A percentile compares a stretch with the other conserved stretches of the same genome.
Evolutionary conservation across 1,139 yeast genomes (phyloP).

Genomic region (Pichia sp.): DNA sequence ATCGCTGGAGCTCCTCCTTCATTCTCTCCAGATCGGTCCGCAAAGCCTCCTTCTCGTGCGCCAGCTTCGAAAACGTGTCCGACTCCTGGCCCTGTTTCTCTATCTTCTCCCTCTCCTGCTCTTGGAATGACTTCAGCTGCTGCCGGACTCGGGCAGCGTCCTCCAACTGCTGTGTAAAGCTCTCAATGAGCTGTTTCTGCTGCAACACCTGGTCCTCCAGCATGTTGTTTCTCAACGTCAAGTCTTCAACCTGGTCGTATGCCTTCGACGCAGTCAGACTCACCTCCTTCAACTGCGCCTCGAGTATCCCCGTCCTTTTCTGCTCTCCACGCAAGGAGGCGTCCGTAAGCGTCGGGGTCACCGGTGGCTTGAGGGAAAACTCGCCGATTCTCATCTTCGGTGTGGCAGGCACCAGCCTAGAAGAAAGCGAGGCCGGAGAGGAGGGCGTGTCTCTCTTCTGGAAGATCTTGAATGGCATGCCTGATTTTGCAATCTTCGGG

Average conservation of each 20-base stretch:
- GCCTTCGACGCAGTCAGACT: conserved; percentile 23
- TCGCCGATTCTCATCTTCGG: conserved; percentile 9
- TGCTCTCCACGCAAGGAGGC: conserved; percentile 30
- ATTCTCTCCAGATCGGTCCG: conserved; percentile 2
- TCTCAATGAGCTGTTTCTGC: conserved; percentile 21
- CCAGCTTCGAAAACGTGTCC: neutral
- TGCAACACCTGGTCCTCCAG: conserved; percentile 22
- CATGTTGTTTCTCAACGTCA: conserved; percentile 17
- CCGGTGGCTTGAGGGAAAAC: conserved; percentile 10
- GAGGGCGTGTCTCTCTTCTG: conserved; percentile 3
- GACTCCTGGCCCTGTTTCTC: neutral
- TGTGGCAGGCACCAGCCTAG: conserved; percentile 10
- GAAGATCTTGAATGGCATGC: conserved; percentile 14
- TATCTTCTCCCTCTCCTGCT: conserved; percentile 4
- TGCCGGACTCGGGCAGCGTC: conserved; percentile 10
- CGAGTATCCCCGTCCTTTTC: conserved; percentile 23
- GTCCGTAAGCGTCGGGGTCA: conserved; percentile 21
- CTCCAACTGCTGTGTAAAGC: conserved; percentile 18
- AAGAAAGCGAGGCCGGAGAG: neutral
- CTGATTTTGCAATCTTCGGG: neutral
- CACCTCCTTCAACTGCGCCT: conserved; percentile 21
- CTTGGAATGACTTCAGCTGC: conserved; percentile 8
- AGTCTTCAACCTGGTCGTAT: conserved; percentile 22
- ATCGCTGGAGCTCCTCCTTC: neutral
- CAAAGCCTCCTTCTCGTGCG: conserved; percentile 6